Evolutionary conservation across 208 protist genomes (phyloP), one percentile per base, ranked within the genome.

Genomic region (Crithidia acanthocephali): DNA sequence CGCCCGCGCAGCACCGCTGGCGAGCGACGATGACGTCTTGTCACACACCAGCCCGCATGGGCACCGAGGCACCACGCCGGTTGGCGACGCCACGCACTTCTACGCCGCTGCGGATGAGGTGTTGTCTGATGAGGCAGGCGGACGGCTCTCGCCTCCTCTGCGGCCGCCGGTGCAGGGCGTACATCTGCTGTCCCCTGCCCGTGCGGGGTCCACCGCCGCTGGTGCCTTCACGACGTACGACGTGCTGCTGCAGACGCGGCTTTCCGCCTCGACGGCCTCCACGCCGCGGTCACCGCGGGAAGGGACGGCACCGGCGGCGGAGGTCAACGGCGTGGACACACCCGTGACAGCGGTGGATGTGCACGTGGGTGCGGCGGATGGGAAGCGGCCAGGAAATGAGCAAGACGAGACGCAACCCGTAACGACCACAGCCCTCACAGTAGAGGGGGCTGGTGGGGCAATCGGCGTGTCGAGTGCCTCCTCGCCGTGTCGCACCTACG

Each of bases 181-280:
- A 37, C 52, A 57, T 20, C 18, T 15, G 28, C n/a, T 5, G 23
- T 57, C 57, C 18, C 35, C 20, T 2, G 22, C 47, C 1, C 28
- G 35, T 20, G 35, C n/a, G 10, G 50, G 25, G 5, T 57, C 68
- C n/a, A 40, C 22, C 3, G 48, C 23, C 2, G 53, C 59, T 10
- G 9, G 44, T 13, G 44, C 44, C 16, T 48, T 35, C 7, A 62
- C 51, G 4, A 61, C 59, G 40, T 68, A 60, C 52, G 37, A 58
- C 18, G 69, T 68, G 33, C 28, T 75, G 16, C 42, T 75, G 42
- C 60, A 28, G 51, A 40, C 60, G 7, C 61, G 61, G 0, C 42
- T 33, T 20, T 58, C 62, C 22, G 33, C 48, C n/a, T 68, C 37
- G 0, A 6, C 47, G 9, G 44, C 61, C 2, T 40, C 61, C 0